Evolutionary conservation across 306 rosid species (phyloP).

Genomic region (Prunus davidiana): DNA sequence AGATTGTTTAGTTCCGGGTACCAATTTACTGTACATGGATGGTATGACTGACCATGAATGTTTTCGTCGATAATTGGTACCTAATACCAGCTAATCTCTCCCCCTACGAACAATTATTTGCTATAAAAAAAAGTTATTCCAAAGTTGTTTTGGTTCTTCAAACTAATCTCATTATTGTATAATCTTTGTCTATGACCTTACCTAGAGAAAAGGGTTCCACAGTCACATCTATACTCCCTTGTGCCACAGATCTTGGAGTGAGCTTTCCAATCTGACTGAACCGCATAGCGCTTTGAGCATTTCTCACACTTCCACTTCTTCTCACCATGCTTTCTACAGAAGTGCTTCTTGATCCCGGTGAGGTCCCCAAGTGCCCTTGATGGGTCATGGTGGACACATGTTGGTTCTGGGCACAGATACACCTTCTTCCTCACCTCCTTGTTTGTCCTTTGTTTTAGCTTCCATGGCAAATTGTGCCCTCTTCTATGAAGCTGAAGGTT

Average conservation of each 20-base stretch:
- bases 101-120: too few relatives aligned
- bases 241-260: constrained; percentile 95
- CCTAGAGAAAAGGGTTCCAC: constrained; percentile 93
- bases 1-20: too few relatives aligned
- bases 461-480: constrained; percentile 95
- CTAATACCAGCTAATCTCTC: too few relatives aligned
- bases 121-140: too few relatives aligned
- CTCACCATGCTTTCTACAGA: constrained; percentile 85
- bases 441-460: constrained; percentile 63
- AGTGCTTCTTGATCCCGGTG: constrained; percentile 91
- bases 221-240: constrained; percentile 77
- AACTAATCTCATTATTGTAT: not conserved
- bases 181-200: constrained; percentile 17
- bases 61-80: too few relatives aligned
- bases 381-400: constrained; percentile 82
- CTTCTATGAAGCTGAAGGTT: constrained; percentile 85
- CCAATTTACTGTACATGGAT: too few relatives aligned
- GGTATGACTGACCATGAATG: too few relatives aligned
- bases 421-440: constrained; percentile 71
- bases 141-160: not conserved
- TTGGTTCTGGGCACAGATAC: constrained; percentile 69
- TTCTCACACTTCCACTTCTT: constrained; percentile 94
- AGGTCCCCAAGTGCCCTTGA: constrained; percentile 88
- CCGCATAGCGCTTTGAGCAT: constrained; percentile 85
- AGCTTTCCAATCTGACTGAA: constrained; percentile 95